These are phyloP conservation scores for Tetrahymena borealis DNA, from an alignment of 73 alveolate genomes.

Conservation along the genomic window DNA sequence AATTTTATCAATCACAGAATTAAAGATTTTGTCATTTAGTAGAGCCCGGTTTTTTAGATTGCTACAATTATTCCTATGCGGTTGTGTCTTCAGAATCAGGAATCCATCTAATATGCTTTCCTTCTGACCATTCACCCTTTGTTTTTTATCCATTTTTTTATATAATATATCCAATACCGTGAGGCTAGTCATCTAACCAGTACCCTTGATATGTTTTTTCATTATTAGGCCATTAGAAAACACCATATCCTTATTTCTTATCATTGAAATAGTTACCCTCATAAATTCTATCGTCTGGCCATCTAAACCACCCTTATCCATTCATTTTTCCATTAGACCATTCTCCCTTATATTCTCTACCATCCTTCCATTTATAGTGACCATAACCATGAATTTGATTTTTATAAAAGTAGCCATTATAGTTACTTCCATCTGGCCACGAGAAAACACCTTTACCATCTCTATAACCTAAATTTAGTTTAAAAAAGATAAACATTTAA, in stretches of 20 bases:
- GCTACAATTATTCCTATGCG: not conserved
- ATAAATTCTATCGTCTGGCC: conserved; percentile 76
- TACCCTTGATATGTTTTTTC: not conserved
- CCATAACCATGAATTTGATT: conserved; percentile 73
- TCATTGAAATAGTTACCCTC: conserved; percentile 53
- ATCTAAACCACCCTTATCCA: conserved; percentile 70
- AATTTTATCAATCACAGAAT: too few species aligned
- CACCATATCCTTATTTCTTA: conserved; percentile 55
- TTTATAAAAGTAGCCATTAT: conserved; percentile 60
- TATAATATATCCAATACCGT: not conserved
- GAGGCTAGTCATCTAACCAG: not conserved
- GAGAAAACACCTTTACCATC: conserved; percentile 61
- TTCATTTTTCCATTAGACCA: conserved; percentile 56
- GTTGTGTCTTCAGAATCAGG: not conserved
- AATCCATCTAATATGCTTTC: not conserved
- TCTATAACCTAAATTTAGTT: conserved; percentile 20
- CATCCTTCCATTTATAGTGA: conserved; percentile 49
- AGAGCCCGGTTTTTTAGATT: not conserved
- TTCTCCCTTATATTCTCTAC: conserved; percentile 54
- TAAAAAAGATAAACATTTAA: not conserved
- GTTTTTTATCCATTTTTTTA: not conserved
- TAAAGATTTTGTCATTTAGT: not conserved
- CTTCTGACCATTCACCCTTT: not conserved
- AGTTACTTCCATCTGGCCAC: conserved; percentile 67
- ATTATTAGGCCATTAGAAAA: conserved; percentile 20